These are phyloP conservation scores for Teunomyces cretensis DNA, from an alignment of 805 yeast species.

Conservation along the genomic window DNA sequence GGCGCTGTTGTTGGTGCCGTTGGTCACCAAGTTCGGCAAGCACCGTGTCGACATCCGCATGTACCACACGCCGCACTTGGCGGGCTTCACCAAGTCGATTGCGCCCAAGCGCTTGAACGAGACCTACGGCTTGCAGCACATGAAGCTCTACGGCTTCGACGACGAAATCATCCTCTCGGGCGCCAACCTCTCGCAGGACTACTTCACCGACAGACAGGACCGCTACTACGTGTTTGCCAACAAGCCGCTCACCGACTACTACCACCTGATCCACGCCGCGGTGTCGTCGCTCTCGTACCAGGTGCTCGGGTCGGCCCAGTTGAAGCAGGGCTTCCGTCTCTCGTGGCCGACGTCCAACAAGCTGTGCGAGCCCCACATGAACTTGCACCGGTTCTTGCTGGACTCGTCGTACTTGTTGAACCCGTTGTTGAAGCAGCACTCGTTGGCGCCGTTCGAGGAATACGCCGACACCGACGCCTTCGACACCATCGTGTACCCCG, in stretches of 20 bases:
- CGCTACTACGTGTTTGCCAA: conserved; percentile 76
- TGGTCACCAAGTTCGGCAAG: conserved; percentile 63
- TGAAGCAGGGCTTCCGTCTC: conserved; percentile 51
- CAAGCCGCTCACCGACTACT: conserved; percentile 63
- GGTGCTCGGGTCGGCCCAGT: conserved; percentile 44
- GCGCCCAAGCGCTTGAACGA: conserved; percentile 88
- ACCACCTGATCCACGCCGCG: conserved; percentile 65
- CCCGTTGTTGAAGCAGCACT: conserved; percentile 55
- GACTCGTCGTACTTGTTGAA: conserved; percentile 57
- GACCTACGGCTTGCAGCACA: conserved; percentile 91
- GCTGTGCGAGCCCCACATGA: conserved; percentile 64
- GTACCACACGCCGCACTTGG: conserved; percentile 86
- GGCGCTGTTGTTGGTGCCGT: conserved; percentile 68
- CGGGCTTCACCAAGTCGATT: conserved; percentile 60
- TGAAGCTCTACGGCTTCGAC: conserved; percentile 96
- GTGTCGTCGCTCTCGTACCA: conserved; percentile 71
- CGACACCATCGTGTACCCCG: conserved; percentile 79
- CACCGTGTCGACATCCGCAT: conserved; percentile 74
- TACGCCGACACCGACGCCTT: conserved; percentile 33
- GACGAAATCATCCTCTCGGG: conserved; percentile 85
- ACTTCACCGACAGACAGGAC: conserved; percentile 93
- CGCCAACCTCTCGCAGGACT: conserved; percentile 88
- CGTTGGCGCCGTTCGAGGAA: conserved; percentile 30
- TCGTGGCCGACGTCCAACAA: conserved; percentile 73
- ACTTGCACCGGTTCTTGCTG: conserved; percentile 49